These are phyloP conservation scores for Boletus pseudopeckii DNA, from an alignment of 768 basidiomycete genomes.

Conservation along the genomic window DNA sequence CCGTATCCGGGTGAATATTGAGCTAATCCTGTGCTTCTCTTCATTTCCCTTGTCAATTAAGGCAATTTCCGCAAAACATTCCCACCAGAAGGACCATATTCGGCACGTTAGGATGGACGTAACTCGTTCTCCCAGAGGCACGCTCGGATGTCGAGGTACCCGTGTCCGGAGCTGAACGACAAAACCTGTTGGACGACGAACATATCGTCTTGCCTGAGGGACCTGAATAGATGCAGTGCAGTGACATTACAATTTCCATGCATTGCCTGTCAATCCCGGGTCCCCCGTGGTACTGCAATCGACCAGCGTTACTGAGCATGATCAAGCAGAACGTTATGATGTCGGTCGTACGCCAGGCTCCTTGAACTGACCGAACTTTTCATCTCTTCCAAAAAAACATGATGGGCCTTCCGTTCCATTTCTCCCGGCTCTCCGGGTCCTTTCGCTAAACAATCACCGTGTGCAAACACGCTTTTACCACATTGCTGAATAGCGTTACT, in stretches of 20 bases:
- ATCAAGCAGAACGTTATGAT: background rate
- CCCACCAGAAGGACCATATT: background rate
- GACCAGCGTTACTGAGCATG: background rate
- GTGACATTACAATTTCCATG: conserved; percentile 15
- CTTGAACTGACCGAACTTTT: no score
- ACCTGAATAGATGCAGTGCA: conserved; percentile 18
- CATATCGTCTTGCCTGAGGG: conserved; percentile 4
- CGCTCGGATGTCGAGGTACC: conserved; percentile 19
- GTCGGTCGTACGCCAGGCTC: background rate
- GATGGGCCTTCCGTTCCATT: conserved; percentile 2
- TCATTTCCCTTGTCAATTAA: conserved; percentile 1
- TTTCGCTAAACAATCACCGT: conserved; percentile 16
- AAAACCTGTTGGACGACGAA: background rate
- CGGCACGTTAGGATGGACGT: no score
- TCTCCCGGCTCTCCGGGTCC: conserved; percentile 7
- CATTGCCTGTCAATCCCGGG: conserved; percentile 16
- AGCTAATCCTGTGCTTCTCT: conserved; percentile 25
- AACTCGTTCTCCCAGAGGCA: background rate
- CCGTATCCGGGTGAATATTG: conserved; percentile 19
- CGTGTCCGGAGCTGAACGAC: conserved; percentile 18
- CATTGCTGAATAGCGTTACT: conserved; percentile 6
- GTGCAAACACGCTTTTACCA: conserved; percentile 18
- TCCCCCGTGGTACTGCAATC: conserved; percentile 11
- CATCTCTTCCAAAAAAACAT: no score
- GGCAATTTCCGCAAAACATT: conserved; percentile 2